Base-by-base conservation (phyloP, 179 eudicot species). In the Nepenthes alata region DNA sequence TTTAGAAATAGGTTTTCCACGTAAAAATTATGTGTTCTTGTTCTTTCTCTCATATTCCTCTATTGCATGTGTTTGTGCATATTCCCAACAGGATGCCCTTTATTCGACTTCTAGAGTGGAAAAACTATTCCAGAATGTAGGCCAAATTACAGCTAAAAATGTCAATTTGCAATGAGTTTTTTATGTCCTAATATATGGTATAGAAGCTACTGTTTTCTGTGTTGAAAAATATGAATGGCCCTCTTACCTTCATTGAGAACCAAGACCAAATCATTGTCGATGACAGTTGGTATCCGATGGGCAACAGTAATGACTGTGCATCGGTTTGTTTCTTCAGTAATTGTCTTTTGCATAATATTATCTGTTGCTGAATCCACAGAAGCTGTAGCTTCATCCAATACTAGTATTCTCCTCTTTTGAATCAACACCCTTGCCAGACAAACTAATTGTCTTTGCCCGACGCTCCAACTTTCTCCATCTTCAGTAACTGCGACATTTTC, bases 381-480 rank as follows among this genome's bases (percentile, higher is more conserved):
- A 41, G 96, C 96, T 3, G 98, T 86, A 2, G 98, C 98, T 70
- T 91, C 96, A 62, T 89, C 98, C 66, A 91, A 66, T 1, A 91
- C 88, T 25, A 91, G 69, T 68, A 91, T 88, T 67, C 82, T 77
- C 60, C 90, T 77, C 75, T 66, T 80, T 65, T 89, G 95, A 55
- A 91, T 72, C 45, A 91, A 49, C 45, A 80, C 91, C 53, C 98
- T 71, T 2, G 91, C 98, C 6, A 91, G 73, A 59, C 96, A 91
- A 25, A 91, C 86, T 16, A 93, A 81, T 73, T 89, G 96, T 70
- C 93, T 77, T 69, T 93, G 96, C 37, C 96, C 95, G 12, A 93
- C 80, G 66, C 96, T 93, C 98, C 95, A 93, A 61, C 86, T 89
- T 70, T 78, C 96, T 15, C 98, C 98, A 55, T 89, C 96, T 84